A percentile compares a stretch with the other conserved stretches of the same genome.
phyloP scores from a whole-genome alignment of 345 rosid species.

The Theobroma cacao region DNA sequence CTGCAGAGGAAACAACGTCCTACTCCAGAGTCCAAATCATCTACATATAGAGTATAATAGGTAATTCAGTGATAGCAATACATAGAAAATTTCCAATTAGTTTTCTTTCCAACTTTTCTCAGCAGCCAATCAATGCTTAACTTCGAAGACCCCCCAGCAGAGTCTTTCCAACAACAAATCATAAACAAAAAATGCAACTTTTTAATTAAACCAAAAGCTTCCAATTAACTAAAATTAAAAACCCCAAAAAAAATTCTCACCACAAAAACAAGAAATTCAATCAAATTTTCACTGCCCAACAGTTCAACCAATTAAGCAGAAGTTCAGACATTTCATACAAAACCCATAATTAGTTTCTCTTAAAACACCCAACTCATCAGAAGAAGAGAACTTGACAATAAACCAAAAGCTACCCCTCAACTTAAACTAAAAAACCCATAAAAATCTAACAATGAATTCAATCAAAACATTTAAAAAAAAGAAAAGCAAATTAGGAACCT shows the following conservation, averaged over 20 bases:
- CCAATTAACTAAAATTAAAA: neutral
- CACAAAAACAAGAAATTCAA: slow-evolving; percentile 5
- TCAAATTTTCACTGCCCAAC: neutral
- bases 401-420: neutral
- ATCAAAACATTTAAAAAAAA: neutral
- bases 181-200: neutral
- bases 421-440: neutral
- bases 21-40: neutral
- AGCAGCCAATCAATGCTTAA: neutral
- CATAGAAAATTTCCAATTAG: neutral
- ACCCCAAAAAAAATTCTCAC: neutral
- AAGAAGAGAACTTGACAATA: neutral
- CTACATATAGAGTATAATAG: neutral
- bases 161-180: neutral
- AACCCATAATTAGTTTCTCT: neutral
- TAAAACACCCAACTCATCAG: neutral
- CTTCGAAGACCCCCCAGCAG: neutral
- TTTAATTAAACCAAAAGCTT: neutral
- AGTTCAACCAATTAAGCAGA: neutral
- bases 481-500: slow-evolving; percentile 42
- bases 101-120: neutral
- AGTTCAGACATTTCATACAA: neutral
- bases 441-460: slow-evolving; percentile 1
- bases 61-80: neutral
- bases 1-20: neutral